Conservation (phyloP, 2,329 filamentous ascomycete species). For the Fusarium sp. region DNA sequence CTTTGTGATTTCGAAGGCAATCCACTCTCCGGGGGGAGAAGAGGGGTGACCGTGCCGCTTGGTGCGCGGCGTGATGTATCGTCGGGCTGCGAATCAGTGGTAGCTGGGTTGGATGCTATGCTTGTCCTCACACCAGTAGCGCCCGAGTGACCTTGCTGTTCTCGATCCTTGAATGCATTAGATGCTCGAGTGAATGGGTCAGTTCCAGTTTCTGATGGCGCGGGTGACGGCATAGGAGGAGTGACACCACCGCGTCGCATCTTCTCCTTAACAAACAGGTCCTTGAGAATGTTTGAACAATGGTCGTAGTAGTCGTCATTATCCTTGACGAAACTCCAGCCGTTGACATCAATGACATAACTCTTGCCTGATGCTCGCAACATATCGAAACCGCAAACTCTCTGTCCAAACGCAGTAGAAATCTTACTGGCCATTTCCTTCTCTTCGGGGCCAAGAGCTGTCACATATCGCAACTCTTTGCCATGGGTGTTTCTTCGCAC, state of each 20-base stretch:
- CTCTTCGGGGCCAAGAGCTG: constrained; percentile 82
- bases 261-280: constrained; percentile 88
- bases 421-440: constrained; percentile 89
- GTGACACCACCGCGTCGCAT: constrained; percentile 70
- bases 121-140: constrained; percentile 46
- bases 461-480: constrained; percentile 96
- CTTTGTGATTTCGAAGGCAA: constrained; percentile 52
- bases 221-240: constrained; percentile 63
- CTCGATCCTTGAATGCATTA: constrained; percentile 55
- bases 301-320: constrained; percentile 99
- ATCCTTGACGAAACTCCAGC: constrained; percentile 99
- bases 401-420: constrained; percentile 89
- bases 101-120: constrained; percentile 33
- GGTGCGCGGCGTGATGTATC: constrained; percentile 40
- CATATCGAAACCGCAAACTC: constrained; percentile 95
- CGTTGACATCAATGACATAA: constrained; percentile 98
- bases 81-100: constrained; percentile 42
- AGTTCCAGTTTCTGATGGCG: constrained; percentile 58
- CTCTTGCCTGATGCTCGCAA: constrained; percentile 88
- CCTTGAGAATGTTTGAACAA: constrained; percentile 84
- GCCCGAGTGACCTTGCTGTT: constrained; percentile 41
- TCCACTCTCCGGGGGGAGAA: constrained; percentile 47
- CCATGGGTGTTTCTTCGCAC: constrained; percentile 96
- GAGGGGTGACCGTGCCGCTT: constrained; percentile 49
- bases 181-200: constrained; percentile 54